phyloP scores from a whole-genome alignment of 768 basidiomycete genomes.

The Psilocybe cyanescens region DNA sequence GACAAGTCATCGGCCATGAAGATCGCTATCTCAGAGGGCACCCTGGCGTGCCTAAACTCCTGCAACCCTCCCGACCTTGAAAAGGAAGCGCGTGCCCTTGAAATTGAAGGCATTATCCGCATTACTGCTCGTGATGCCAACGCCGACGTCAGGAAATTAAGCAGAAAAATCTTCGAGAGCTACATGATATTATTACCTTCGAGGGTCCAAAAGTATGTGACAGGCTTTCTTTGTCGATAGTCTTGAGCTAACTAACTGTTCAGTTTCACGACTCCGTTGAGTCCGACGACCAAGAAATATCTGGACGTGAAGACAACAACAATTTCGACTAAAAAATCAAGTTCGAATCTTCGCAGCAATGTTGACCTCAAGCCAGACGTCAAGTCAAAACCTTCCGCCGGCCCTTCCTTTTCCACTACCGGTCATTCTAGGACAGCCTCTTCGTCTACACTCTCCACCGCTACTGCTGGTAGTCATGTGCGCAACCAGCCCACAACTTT shows the following conservation, averaged over 20 bases:
- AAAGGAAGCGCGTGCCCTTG: conserved; percentile 62
- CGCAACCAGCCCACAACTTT: conserved; percentile 20
- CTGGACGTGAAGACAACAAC: conserved; percentile 54
- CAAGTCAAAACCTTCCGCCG: conserved; percentile 18
- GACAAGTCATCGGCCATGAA: conserved; percentile 75
- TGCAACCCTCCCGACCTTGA: conserved; percentile 83
- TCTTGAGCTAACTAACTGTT: not conserved
- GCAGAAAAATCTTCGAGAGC: conserved; percentile 73
- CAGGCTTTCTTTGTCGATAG: not conserved
- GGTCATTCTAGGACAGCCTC: conserved; percentile 30
- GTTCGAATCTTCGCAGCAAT: conserved; percentile 17
- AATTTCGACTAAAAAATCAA: conserved; percentile 19
- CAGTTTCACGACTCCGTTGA: conserved; percentile 76
- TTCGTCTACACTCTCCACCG: conserved; percentile 25
- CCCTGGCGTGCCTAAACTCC: conserved; percentile 68
- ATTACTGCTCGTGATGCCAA: conserved; percentile 71
- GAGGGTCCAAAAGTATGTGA: conserved; percentile 62
- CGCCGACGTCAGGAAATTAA: conserved; percentile 72
- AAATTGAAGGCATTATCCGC: conserved; percentile 74
- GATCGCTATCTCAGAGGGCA: conserved; percentile 65
- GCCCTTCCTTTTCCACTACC: conserved; percentile 28
- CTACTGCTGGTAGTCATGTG: conserved; percentile 15
- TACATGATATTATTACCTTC: conserved; percentile 73
- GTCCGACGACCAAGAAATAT: conserved; percentile 78
- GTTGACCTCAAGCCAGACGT: conserved; percentile 2